Percentiles rank a stretch among this genome's conserved stretches.
phyloP scores from a whole-genome alignment of 805 yeast species.

The Komagataella mondaviorum region DNA sequence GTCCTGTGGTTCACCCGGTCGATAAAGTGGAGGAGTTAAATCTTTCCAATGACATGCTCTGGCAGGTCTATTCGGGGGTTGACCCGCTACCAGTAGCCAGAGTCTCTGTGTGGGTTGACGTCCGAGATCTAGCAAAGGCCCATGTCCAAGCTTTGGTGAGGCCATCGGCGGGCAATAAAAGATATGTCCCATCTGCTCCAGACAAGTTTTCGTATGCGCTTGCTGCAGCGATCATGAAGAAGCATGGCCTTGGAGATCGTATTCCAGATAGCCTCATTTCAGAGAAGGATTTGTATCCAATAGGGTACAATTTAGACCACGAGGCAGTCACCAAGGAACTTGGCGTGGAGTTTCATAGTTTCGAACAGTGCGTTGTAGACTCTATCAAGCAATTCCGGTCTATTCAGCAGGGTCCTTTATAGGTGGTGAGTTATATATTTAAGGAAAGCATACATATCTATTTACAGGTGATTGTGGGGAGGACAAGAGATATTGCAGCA shows the following conservation, averaged over 20 bases:
- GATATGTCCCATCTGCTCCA: conserved; percentile 16
- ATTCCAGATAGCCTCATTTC: conserved; percentile 7
- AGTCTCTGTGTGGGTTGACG: conserved; percentile 19
- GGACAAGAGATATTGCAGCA: background rate
- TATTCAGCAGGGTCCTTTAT: background rate
- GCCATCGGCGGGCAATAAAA: conserved; percentile 11
- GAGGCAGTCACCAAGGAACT: conserved; percentile 21
- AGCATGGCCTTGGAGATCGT: conserved; percentile 10
- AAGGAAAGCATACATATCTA: background rate
- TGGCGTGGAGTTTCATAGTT: conserved; percentile 23
- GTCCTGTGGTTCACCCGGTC: conserved; percentile 10
- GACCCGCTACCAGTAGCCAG: conserved; percentile 14
- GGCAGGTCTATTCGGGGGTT: conserved; percentile 13
- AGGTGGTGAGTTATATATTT: background rate
- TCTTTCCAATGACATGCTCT: conserved; percentile 26
- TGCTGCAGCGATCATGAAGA: conserved; percentile 16
- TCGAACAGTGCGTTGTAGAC: conserved; percentile 27
- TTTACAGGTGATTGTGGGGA: background rate
- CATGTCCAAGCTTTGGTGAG: conserved; percentile 14
- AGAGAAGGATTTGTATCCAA: conserved; percentile 7
- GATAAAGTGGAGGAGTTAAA: conserved; percentile 18
- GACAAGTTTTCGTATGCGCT: conserved; percentile 17
- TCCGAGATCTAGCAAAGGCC: conserved; percentile 21
- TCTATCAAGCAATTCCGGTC: conserved; percentile 23
- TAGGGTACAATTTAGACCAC: conserved; percentile 17